phyloP scores from a whole-genome alignment of 176 grass and related monocot genomes.

The Cenchrus americanus region DNA sequence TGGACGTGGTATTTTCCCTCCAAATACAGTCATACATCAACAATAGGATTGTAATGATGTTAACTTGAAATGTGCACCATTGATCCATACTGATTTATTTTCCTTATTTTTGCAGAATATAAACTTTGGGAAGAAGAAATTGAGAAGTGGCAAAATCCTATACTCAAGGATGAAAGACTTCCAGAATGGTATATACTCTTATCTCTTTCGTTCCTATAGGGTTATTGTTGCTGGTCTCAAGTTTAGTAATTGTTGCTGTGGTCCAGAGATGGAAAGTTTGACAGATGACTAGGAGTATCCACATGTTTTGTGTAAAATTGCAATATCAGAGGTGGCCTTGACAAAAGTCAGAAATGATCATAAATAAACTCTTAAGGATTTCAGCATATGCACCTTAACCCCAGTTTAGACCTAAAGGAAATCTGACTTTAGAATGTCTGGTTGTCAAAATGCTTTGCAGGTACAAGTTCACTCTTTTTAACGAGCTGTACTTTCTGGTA shows the following conservation, averaged over 20 bases:
- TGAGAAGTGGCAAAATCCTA: constrained; percentile 97
- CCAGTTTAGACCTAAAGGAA: not conserved
- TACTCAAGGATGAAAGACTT: constrained; percentile 79
- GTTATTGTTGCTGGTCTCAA: not conserved
- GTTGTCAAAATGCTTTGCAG: constrained; percentile 46
- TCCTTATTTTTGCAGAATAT: constrained; percentile 64
- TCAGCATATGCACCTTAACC: not conserved
- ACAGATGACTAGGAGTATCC: not conserved
- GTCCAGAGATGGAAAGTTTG: not conserved
- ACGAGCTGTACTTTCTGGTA: constrained; percentile 98
- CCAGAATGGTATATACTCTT: constrained; percentile 75
- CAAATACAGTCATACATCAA: not conserved
- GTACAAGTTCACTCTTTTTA: constrained; percentile 99
- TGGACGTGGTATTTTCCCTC: not conserved
- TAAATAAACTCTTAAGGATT: not conserved
- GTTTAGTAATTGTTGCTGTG: not conserved
- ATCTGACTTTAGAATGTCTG: constrained; percentile 32
- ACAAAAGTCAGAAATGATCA: not conserved
- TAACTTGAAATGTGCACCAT: constrained; percentile 8
- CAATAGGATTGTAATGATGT: not conserved
- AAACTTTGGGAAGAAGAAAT: constrained; percentile 98
- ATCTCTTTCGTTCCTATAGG: constrained; percentile 14
- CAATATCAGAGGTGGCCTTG: not conserved
- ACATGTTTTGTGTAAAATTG: not conserved
- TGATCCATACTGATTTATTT: constrained; percentile 14